These are phyloP conservation scores for Vararia minispora DNA, from an alignment of 768 basidiomycete species.

Conservation along the genomic window DNA sequence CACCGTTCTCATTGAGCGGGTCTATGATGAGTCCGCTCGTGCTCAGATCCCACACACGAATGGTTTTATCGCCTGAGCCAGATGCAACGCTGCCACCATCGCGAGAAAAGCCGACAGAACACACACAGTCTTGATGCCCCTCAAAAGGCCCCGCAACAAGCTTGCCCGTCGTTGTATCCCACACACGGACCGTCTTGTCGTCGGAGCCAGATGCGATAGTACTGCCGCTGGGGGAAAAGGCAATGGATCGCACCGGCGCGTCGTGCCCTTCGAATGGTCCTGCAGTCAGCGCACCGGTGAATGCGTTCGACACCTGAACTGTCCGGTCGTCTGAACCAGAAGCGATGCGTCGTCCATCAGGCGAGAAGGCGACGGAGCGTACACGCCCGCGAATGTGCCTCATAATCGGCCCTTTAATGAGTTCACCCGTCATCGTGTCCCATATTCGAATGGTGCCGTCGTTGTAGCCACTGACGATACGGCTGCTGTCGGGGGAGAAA, in stretches of 20 bases:
- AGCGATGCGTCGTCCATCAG: constrained; percentile 11
- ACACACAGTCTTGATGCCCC: constrained; percentile 39
- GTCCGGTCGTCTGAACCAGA: constrained; percentile 1
- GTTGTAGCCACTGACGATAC: constrained; percentile 38
- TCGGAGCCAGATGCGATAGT: constrained; percentile 19
- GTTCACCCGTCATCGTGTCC: constrained; percentile 31
- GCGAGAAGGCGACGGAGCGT: constrained; percentile 39
- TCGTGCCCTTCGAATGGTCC: neutral
- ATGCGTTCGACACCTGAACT: constrained; percentile 6
- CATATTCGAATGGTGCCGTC: constrained; percentile 43
- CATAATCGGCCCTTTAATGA: constrained; percentile 7
- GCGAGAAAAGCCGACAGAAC: constrained; percentile 38
- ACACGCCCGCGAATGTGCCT: constrained; percentile 20
- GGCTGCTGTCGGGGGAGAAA: constrained; percentile 30
- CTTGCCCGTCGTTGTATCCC: constrained; percentile 28
- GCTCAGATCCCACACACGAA: constrained; percentile 5
- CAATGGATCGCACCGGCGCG: neutral
- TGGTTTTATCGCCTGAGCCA: constrained; percentile 5
- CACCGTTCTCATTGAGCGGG: neutral
- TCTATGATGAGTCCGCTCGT: neutral
- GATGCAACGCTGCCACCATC: constrained; percentile 3
- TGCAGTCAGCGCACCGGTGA: neutral
- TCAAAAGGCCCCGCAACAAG: constrained; percentile 19
- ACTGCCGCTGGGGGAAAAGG: constrained; percentile 10
- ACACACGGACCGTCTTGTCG: constrained; percentile 38